Conservation (phyloP, 2,329 filamentous ascomycete genomes). For the Zopfia rhizophila region DNA sequence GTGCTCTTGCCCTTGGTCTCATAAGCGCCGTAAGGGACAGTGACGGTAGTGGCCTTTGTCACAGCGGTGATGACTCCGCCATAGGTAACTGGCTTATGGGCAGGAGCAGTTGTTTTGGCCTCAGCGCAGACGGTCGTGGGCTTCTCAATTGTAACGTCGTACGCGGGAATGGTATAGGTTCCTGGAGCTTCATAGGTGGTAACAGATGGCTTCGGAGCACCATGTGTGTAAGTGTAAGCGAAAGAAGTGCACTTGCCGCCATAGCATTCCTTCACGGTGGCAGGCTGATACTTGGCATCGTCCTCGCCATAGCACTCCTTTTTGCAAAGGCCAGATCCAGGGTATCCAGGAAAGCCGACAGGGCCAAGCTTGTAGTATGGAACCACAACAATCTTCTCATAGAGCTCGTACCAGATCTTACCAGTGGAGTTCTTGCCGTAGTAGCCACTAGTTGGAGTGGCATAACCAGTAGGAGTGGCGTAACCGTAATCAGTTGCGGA, state of each 20-base stretch:
- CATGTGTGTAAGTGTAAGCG: slow-evolving; percentile 32
- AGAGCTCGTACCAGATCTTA: slow-evolving; percentile 42
- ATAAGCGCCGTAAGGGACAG: slow-evolving; percentile 36
- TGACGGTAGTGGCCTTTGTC: slow-evolving; percentile 36
- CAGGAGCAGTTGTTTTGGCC: slow-evolving; percentile 32
- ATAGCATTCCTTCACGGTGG: slow-evolving; percentile 42
- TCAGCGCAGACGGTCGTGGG: slow-evolving; percentile 33
- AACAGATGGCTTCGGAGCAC: slow-evolving; percentile 35
- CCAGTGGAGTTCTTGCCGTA: slow-evolving; percentile 25
- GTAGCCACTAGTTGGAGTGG: slow-evolving; percentile 23
- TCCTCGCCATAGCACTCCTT: slow-evolving; percentile 28
- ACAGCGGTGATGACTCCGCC: slow-evolving; percentile 35
- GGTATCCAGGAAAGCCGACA: slow-evolving; percentile 38
- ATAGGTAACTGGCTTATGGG: slow-evolving; percentile 38
- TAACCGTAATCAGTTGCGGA: slow-evolving; percentile 9
- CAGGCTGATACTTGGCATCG: slow-evolving; percentile 30
- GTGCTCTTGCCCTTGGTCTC: slow-evolving; percentile 32
- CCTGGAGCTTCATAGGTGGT: slow-evolving; percentile 42
- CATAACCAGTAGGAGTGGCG: slow-evolving; percentile 23
- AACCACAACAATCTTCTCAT: slow-evolving; percentile 40
- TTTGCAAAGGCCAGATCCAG: slow-evolving; percentile 41
- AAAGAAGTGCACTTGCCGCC: slow-evolving; percentile 42
- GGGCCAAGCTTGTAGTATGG: slow-evolving; percentile 43
- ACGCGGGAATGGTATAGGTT: slow-evolving; percentile 40
- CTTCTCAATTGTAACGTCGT: slow-evolving; percentile 35